These are phyloP conservation scores for Sequoiadendron giganteum DNA, from an alignment of 75 land plant genomes.

Conservation along the genomic window DNA sequence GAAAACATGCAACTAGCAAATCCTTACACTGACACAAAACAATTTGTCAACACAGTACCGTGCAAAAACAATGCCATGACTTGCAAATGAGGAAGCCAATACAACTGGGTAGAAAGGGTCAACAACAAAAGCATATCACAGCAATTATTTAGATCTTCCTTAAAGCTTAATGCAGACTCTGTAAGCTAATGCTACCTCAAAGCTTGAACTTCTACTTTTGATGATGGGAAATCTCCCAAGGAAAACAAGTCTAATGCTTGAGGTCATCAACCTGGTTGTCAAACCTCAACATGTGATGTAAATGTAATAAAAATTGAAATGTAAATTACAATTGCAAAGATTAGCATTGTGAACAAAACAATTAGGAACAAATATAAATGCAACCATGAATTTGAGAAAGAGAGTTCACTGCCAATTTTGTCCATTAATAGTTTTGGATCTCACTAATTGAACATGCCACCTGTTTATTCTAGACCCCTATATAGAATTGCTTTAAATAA, in stretches of 20 bases:
- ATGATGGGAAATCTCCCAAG: neutral
- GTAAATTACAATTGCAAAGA: neutral
- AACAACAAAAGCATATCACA: neutral
- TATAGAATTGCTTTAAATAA: neutral
- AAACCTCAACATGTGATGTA: neutral
- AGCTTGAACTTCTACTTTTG: constrained; percentile 5
- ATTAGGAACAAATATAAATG: neutral
- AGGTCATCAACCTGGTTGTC: neutral
- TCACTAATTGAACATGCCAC: neutral
- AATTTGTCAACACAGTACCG: neutral
- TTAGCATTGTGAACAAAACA: neutral
- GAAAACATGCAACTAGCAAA: neutral
- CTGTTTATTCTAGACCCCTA: neutral
- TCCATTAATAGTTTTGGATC: neutral
- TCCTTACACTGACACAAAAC: neutral
- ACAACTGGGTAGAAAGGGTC: neutral
- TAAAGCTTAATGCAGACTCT: neutral
- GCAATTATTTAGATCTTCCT: neutral
- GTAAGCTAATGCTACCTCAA: neutral
- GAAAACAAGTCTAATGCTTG: neutral
- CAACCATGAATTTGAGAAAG: neutral
- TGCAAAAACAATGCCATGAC: neutral
- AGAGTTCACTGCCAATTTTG: neutral
- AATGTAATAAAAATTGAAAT: neutral
- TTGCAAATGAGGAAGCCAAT: neutral